phyloP scores from a whole-genome alignment of 1,284 basidiomycete species.

The Ganoderma sinense region DNA sequence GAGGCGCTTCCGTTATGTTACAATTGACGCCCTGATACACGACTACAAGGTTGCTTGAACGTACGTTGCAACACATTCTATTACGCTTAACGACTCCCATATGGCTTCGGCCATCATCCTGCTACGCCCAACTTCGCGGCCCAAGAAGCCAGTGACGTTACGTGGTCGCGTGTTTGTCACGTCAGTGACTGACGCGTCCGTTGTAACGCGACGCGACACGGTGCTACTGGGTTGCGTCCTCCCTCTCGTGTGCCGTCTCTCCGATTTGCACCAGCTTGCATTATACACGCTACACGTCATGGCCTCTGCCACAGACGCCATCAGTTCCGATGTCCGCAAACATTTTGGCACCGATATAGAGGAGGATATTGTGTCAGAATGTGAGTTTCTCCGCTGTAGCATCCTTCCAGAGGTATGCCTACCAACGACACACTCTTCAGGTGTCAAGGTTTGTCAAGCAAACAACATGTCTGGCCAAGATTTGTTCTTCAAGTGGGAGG shows the following conservation, averaged over 20 bases:
- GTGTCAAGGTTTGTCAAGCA: constrained; percentile 68
- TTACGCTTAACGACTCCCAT: too few relatives aligned
- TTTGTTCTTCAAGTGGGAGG: constrained; percentile 80
- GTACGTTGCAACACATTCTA: too few relatives aligned
- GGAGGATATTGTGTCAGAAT: constrained; percentile 8
- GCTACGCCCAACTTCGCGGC: too few relatives aligned
- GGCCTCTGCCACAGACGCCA: not conserved
- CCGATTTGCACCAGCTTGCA: not conserved
- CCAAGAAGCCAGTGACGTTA: not conserved
- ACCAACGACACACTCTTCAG: constrained; percentile 44
- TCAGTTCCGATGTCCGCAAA: not conserved
- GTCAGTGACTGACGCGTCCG: not conserved
- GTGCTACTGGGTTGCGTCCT: not conserved
- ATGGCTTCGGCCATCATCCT: too few relatives aligned
- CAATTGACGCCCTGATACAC: too few relatives aligned
- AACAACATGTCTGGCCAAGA: constrained; percentile 63
- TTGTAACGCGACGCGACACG: constrained; percentile 1
- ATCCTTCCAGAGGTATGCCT: too few relatives aligned
- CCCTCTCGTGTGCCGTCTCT: not conserved
- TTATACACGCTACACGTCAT: not conserved
- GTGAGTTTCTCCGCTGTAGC: constrained; percentile 9
- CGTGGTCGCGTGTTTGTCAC: not conserved
- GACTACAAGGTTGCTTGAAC: too few relatives aligned
- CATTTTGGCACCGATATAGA: constrained; percentile 1
- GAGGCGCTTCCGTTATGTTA: too few relatives aligned